Conservation (phyloP, 176 grass and related monocot genomes). For the Secale cereale region DNA sequence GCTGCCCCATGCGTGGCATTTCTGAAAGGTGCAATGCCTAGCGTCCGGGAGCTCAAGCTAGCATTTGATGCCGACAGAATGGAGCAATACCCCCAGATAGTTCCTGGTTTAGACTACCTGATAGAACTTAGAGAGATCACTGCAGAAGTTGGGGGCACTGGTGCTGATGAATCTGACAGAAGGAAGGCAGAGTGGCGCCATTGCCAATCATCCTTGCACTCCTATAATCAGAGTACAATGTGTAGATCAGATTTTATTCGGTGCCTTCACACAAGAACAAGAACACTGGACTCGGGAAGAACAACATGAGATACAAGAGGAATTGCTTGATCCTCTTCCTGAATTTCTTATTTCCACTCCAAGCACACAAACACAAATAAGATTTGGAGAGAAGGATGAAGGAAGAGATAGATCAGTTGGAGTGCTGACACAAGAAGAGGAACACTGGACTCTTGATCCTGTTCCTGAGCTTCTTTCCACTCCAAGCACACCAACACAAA, state of each 20-base stretch:
- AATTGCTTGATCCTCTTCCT: not conserved
- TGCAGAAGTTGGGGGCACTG: not conserved
- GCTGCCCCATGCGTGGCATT: not conserved
- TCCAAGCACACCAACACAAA: too few species aligned
- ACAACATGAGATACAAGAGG: not conserved
- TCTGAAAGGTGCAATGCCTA: not conserved
- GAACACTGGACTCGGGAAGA: not conserved
- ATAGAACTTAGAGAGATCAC: not conserved
- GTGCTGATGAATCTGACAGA: not conserved
- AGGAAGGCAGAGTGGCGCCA: not conserved
- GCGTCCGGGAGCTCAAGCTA: not conserved
- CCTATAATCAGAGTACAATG: not conserved
- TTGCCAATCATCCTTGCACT: not conserved
- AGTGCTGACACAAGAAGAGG: not conserved
- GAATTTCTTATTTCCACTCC: not conserved
- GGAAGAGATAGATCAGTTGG: not conserved
- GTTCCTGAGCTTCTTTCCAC: too few species aligned
- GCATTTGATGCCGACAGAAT: not conserved
- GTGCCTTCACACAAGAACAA: not conserved
- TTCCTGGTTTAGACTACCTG: not conserved
- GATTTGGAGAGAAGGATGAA: not conserved
- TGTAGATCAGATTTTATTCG: not conserved
- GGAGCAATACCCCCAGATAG: not conserved
- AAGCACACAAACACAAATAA: not conserved
- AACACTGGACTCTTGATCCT: too few species aligned